phyloP scores from a whole-genome alignment of 2,329 filamentous ascomycete genomes.

The Aspergillus quadricinctus region DNA sequence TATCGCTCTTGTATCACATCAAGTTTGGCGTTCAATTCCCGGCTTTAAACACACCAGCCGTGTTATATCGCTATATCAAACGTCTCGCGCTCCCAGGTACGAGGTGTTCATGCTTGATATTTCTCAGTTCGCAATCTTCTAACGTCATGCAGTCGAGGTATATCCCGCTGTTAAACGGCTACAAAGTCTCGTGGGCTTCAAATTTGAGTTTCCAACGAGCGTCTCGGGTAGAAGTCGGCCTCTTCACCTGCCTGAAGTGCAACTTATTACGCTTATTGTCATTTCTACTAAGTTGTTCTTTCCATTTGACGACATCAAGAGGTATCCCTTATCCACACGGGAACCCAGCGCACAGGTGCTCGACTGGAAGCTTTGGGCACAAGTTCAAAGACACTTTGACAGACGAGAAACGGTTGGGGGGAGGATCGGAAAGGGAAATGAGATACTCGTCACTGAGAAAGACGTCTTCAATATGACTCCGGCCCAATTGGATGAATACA shows the following conservation, averaged over 20 bases:
- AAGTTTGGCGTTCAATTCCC: conserved; percentile 71
- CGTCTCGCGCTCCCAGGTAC: conserved; percentile 70
- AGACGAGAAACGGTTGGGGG: conserved; percentile 27
- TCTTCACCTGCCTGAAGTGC: conserved; percentile 66
- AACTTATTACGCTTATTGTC: conserved; percentile 66
- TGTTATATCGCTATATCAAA: conserved; percentile 66
- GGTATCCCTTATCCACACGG: conserved; percentile 46
- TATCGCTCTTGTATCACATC: conserved; percentile 59
- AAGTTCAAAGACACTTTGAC: conserved; percentile 43
- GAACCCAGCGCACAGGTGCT: conserved; percentile 60
- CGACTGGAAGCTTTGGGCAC: conserved; percentile 69
- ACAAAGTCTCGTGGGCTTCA: conserved; percentile 52
- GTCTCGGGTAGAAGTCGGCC: conserved; percentile 35
- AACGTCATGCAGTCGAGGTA: conserved; percentile 24
- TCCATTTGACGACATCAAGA: conserved; percentile 60
- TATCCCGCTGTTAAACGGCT: conserved; percentile 56
- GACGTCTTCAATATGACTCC: conserved; percentile 61
- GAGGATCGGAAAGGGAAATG: conserved; percentile 43
- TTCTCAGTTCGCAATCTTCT: neutral
- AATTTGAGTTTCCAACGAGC: conserved; percentile 50
- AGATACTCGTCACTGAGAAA: conserved; percentile 54
- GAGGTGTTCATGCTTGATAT: conserved; percentile 15
- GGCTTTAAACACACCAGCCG: conserved; percentile 62
- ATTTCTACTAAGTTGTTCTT: conserved; percentile 75
- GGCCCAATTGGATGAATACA: conserved; percentile 65